Evolutionary conservation across 2,329 filamentous ascomycete species (phyloP).

Genomic region (Immersiporthe knoxdaviesiana): DNA sequence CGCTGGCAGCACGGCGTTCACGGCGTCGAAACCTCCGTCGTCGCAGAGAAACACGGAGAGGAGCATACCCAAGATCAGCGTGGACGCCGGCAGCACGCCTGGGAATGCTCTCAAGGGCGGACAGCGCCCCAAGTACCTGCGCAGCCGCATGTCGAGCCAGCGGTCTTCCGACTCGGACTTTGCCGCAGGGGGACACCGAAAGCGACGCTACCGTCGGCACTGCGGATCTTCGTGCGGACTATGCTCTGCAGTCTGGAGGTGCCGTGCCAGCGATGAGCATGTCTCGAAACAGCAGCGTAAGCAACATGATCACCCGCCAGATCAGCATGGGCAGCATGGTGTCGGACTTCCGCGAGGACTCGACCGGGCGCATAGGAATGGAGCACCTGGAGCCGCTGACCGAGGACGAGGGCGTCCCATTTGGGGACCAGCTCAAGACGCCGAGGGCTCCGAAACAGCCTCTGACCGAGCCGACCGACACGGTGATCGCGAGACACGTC

Average conservation of each 20-base stretch:
- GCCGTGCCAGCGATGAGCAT: constrained; percentile 62
- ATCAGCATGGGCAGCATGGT: constrained; percentile 90
- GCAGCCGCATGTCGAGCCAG: constrained; percentile 60
- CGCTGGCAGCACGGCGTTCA: constrained; percentile 36
- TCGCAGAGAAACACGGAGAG: constrained; percentile 41
- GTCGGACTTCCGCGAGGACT: constrained; percentile 65
- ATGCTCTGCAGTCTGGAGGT: constrained; percentile 80
- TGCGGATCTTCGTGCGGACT: constrained; percentile 67
- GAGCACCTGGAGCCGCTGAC: constrained; percentile 53
- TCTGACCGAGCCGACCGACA: constrained; percentile 76
- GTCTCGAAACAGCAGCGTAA: constrained; percentile 49
- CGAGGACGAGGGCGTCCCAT: constrained; percentile 48
- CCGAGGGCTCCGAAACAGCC: constrained; percentile 65
- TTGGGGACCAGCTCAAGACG: constrained; percentile 63
- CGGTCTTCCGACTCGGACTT: constrained; percentile 65
- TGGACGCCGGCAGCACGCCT: constrained; percentile 52
- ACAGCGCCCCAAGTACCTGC: constrained; percentile 60
- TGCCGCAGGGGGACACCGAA: constrained; percentile 63
- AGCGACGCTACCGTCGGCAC: constrained; percentile 69
- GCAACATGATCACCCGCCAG: constrained; percentile 68
- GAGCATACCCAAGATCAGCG: constrained; percentile 37
- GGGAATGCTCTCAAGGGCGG: constrained; percentile 51
- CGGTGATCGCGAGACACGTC: constrained; percentile 83
- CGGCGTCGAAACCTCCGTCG: constrained; percentile 36
- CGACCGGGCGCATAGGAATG: constrained; percentile 50